Percentiles rank a stretch among this genome's conserved stretches.
These are phyloP conservation scores for Neurospora intermedia DNA, from an alignment of 495 filamentous ascomycete genomes.

Conservation along the genomic window DNA sequence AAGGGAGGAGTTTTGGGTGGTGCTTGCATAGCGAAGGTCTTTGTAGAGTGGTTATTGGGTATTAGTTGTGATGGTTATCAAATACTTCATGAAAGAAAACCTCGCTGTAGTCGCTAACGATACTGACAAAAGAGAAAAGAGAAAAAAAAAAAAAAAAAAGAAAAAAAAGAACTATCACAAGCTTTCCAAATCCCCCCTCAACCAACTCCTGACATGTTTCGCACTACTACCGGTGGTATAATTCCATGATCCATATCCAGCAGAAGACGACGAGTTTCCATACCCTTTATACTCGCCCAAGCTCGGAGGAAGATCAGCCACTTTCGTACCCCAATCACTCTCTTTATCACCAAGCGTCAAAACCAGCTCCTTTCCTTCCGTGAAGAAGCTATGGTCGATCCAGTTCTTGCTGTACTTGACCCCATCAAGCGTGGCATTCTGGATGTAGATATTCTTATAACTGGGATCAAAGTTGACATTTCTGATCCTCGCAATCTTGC, in stretches of 20 bases:
- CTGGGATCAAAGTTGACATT: slow-evolving; percentile 53
- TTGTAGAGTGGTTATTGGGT: not conserved
- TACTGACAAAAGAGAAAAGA: not conserved
- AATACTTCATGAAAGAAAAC: not conserved
- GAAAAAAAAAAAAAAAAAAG: not conserved
- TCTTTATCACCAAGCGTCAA: slow-evolving; percentile 54
- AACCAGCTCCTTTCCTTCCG: slow-evolving; percentile 57
- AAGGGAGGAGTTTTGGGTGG: not conserved
- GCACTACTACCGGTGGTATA: not conserved
- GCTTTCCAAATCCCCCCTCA: not conserved
- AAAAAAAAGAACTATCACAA: not conserved
- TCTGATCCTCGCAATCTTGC: slow-evolving; percentile 48
- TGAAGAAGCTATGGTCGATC: slow-evolving; percentile 67
- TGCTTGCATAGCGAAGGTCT: not conserved
- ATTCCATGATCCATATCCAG: not conserved
- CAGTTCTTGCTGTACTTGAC: slow-evolving; percentile 55
- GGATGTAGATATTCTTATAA: slow-evolving; percentile 56
- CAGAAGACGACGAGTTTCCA: not conserved
- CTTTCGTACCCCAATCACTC: slow-evolving; percentile 57
- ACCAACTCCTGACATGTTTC: not conserved
- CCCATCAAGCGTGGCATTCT: slow-evolving; percentile 60
- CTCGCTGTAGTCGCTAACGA: not conserved
- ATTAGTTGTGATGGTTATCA: not conserved
- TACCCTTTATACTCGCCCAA: slow-evolving; percentile 26
- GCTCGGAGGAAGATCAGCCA: slow-evolving; percentile 56